Evolutionary conservation across 495 filamentous ascomycete genomes (phyloP), one percentile per base, ranked within the genome.

Genomic region (Schizothecium vesticola): DNA sequence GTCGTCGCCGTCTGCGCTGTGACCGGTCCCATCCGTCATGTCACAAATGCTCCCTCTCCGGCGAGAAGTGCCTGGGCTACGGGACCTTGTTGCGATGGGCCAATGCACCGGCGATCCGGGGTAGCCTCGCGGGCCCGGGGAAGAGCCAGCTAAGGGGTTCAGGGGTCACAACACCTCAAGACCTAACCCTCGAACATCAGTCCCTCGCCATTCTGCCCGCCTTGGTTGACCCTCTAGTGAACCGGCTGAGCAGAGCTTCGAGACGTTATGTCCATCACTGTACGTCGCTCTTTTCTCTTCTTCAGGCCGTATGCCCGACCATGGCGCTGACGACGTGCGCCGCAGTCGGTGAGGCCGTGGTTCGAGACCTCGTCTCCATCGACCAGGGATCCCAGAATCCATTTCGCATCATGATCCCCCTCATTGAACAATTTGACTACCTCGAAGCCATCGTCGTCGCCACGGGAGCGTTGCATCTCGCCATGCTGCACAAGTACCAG

Each of bases 381-480:
- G 86, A 88, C 63, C 80, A 78, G 23, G 70, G 71, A 8, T 74
- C 73, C 29, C 72, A 66, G 43, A 88, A 88, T 59, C 86, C 85
- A 0, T 85, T 87, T 64, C 77, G 86, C 28, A 77, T 74, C 26
- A 70, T 87, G 21, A 75, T 86, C 6, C 76, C 83, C 0, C 78
- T 86, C n/a, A 79, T 81, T 1, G 62, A 79, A 25, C 66, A 74
- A 19, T 80, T 84, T 36, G 66, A 74, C n/a, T 80, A 80, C 60
- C 76, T 88, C 22, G 73, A 82, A 23, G 80, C 83, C 63, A 79
- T 85, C 24, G 75, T 88, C 59, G 69, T 86, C 29, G 85, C 86
- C 21, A 82, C 84, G 24, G 82, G 85, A 0, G 86, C 86, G 12
- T 80, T 86, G 36, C 86, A 88, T 59, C 78, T 81, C 43, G 82